Percentiles rank a stretch among this genome's conserved stretches.
Evolutionary conservation across 352 stramenopile species (phyloP).

Genomic region (Pythium aquatile): DNA sequence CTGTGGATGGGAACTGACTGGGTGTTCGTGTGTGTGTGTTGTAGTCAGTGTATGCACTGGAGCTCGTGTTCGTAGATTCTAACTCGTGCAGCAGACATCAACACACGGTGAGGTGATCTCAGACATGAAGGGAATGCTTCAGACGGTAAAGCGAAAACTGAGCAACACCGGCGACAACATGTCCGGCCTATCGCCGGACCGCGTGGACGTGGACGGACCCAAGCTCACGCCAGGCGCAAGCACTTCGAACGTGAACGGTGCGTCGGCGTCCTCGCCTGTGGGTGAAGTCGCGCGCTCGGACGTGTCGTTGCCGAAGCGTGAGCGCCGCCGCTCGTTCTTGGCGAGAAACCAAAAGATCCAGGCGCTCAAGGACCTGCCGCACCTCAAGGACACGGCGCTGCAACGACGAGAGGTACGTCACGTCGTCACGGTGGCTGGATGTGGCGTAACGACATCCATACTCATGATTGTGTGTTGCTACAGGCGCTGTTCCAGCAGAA

Average conservation of each 20-base stretch:
- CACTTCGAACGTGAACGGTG: conserved; percentile 7
- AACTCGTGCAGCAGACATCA: conserved; percentile 10
- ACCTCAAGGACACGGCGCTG: conserved; percentile 83
- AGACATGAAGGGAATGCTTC: conserved; percentile 88
- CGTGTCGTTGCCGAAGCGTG: conserved; percentile 78
- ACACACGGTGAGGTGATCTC: conserved; percentile 24
- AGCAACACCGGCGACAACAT: conserved; percentile 81
- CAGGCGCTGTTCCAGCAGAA: conserved; percentile 96
- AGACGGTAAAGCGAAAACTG: conserved; percentile 88
- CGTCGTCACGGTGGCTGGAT: not conserved
- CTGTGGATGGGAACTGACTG: not conserved
- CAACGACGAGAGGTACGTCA: conserved; percentile 56
- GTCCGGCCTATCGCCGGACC: conserved; percentile 46
- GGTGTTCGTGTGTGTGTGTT: not conserved
- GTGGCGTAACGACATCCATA: not conserved
- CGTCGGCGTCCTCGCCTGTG: conserved; percentile 43
- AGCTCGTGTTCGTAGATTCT: conserved; percentile 20
- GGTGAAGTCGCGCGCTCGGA: conserved; percentile 78
- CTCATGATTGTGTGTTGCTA: not conserved
- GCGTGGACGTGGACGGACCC: conserved; percentile 58
- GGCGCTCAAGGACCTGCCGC: conserved; percentile 79
- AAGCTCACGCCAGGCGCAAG: conserved; percentile 25
- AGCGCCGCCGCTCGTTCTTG: conserved; percentile 79
- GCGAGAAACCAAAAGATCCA: conserved; percentile 87
- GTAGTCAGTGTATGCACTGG: conserved; percentile 17